Evolutionary conservation across 202 grass and related monocot genomes (phyloP).

Genomic region (Schoenoplectus tabernaemontani): DNA sequence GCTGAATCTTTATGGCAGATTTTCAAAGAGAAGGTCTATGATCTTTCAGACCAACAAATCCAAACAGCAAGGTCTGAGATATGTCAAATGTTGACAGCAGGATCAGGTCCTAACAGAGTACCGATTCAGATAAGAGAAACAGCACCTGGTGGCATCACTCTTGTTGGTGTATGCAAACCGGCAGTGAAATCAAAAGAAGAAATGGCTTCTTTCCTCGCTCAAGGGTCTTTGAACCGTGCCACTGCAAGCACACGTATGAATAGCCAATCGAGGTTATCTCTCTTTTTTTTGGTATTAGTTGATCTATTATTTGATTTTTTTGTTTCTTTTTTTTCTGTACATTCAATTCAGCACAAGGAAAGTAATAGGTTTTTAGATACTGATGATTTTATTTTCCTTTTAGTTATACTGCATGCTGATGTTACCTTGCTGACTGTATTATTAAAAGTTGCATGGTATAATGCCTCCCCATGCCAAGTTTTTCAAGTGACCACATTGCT

Average conservation of each 20-base stretch:
- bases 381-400: neutral
- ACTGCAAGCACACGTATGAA: slow-evolving; percentile 99
- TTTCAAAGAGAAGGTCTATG: slow-evolving; percentile 97
- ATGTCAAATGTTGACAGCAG: slow-evolving; percentile 34
- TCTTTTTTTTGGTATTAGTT: neutral
- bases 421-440: neutral
- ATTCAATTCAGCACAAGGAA: neutral
- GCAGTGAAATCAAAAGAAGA: slow-evolving; percentile 95
- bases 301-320: neutral
- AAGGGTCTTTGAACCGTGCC: slow-evolving; percentile 66
- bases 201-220: slow-evolving; percentile 64
- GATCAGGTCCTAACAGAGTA: slow-evolving; percentile 39
- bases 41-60: slow-evolving; percentile 63
- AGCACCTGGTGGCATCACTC: slow-evolving; percentile 67
- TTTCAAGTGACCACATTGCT: neutral
- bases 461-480: neutral
- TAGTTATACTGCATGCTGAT: neutral
- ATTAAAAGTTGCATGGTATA: neutral
- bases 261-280: slow-evolving; percentile 72
- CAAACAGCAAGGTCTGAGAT: slow-evolving; percentile 40
- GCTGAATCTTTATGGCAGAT: slow-evolving; percentile 42
- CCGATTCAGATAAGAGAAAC: slow-evolving; percentile 98
- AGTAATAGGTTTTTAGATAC: neutral
- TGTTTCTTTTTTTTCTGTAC: neutral
- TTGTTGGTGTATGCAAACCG: slow-evolving; percentile 78